phyloP scores from a whole-genome alignment of 768 basidiomycete genomes.

The Podaxis sp. region DNA sequence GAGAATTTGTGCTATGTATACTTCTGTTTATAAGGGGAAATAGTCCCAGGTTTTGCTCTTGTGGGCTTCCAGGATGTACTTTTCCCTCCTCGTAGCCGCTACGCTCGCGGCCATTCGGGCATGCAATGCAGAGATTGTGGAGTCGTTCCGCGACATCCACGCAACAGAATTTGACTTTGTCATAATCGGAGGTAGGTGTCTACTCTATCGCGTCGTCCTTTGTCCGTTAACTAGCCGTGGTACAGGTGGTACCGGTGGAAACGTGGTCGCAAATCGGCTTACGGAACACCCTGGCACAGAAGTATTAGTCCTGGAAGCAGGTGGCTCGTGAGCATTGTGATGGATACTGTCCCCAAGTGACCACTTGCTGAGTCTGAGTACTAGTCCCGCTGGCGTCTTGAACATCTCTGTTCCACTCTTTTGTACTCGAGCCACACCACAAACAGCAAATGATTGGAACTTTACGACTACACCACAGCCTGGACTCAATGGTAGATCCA shows the following conservation, averaged over 20 bases:
- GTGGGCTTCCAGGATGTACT: not conserved
- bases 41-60: not conserved
- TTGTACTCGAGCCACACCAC: slow-evolving; percentile 14
- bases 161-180: slow-evolving; percentile 12
- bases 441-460: slow-evolving; percentile 24
- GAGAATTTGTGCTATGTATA: not conserved
- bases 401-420: slow-evolving; percentile 13
- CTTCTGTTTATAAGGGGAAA: not conserved
- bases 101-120: not conserved
- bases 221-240: not conserved
- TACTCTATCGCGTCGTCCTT: not conserved
- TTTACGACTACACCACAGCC: slow-evolving; percentile 21
- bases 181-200: slow-evolving; percentile 13
- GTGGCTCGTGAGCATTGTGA: slow-evolving; percentile 39
- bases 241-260: slow-evolving; percentile 49
- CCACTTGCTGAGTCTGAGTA: not conserved
- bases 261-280: slow-evolving; percentile 51
- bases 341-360: not conserved
- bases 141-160: slow-evolving; percentile 5
- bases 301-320: slow-evolving; percentile 53
- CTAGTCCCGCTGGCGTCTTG: slow-evolving; percentile 12
- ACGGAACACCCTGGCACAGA: slow-evolving; percentile 43
- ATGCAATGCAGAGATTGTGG: not conserved
- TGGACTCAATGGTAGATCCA: slow-evolving; percentile 18
- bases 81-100: not conserved